A percentile compares a stretch with the other conserved stretches of the same genome.
Conservation (phyloP, 2,329 filamentous ascomycete genomes). For the Diaporthe sp. region DNA sequence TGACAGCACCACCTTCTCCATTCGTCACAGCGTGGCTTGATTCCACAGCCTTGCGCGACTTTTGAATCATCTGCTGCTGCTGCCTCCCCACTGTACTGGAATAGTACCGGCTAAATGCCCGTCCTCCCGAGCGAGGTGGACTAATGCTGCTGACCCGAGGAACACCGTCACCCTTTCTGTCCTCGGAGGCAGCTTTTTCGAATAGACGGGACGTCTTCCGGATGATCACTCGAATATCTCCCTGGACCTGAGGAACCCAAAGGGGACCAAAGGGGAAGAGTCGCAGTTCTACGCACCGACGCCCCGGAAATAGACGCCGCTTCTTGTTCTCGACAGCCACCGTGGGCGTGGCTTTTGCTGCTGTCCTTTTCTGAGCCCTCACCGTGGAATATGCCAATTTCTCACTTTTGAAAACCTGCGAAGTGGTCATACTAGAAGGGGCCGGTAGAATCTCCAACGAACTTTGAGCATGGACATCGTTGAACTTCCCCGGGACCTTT, state of each 20-base stretch:
- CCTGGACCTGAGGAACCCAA: too few species aligned
- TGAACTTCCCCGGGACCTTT: slow-evolving; percentile 70
- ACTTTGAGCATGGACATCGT: slow-evolving; percentile 52
- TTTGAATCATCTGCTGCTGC: not conserved
- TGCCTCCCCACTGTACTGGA: not conserved
- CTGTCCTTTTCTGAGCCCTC: not conserved
- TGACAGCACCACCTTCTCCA: not conserved
- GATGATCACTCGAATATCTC: not conserved
- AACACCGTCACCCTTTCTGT: not conserved
- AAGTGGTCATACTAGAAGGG: not conserved
- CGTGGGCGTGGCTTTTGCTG: not conserved
- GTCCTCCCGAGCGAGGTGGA: slow-evolving; percentile 2
- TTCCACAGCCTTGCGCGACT: not conserved
- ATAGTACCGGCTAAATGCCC: slow-evolving; percentile 15
- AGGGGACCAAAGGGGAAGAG: not conserved
- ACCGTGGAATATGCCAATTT: not conserved
- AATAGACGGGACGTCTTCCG: not conserved
- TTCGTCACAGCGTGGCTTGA: not conserved
- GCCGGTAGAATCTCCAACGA: slow-evolving; percentile 48
- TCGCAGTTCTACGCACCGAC: not conserved
- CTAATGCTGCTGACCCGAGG: slow-evolving; percentile 1
- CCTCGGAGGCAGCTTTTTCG: not conserved
- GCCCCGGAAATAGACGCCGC: not conserved
- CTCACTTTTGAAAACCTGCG: not conserved
- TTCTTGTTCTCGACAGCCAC: not conserved